Percentiles rank a stretch among this genome's conserved stretches.
Conservation (phyloP, 106 monocot genomes). For the Ottelia alismoides region DNA sequence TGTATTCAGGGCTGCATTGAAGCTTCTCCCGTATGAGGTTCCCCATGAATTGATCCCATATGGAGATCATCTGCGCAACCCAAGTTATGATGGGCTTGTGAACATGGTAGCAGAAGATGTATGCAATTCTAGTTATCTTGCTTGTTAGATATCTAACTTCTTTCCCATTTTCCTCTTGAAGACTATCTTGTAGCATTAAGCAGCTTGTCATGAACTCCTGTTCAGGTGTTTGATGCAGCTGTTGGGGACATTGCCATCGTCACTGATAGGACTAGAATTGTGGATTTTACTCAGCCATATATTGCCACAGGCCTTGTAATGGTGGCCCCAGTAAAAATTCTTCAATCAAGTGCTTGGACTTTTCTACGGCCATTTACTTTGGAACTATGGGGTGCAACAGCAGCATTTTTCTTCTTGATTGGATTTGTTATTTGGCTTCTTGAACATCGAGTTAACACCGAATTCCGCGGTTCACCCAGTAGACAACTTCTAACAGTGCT, state of each 20-base stretch:
- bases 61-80: slow-evolving; percentile 47
- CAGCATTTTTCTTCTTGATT: slow-evolving; percentile 37
- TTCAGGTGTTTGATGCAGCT: slow-evolving; percentile 62
- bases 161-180: too few relatives aligned
- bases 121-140: too few relatives aligned
- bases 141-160: too few relatives aligned
- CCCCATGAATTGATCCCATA: slow-evolving; percentile 37
- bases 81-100: slow-evolving; percentile 32
- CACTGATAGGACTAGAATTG: slow-evolving; percentile 37
- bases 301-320: slow-evolving; percentile 61
- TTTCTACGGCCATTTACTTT: slow-evolving; percentile 72
- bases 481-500: slow-evolving; percentile 56
- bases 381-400: slow-evolving; percentile 60
- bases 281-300: slow-evolving; percentile 84
- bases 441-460: slow-evolving; percentile 71
- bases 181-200: too few relatives aligned
- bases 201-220: slow-evolving; percentile 16
- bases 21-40: slow-evolving; percentile 56
- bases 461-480: slow-evolving; percentile 66
- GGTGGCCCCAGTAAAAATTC: slow-evolving; percentile 33
- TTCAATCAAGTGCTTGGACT: slow-evolving; percentile 41
- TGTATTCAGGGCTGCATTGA: slow-evolving; percentile 61
- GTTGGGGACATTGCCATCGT: slow-evolving; percentile 66
- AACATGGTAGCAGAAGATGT: slow-evolving; percentile 30
- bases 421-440: slow-evolving; percentile 76